A percentile compares a stretch with the other conserved stretches of the same genome.
phyloP scores from a whole-genome alignment of 345 rosid species.

The Dipteronia dyeriana region DNA sequence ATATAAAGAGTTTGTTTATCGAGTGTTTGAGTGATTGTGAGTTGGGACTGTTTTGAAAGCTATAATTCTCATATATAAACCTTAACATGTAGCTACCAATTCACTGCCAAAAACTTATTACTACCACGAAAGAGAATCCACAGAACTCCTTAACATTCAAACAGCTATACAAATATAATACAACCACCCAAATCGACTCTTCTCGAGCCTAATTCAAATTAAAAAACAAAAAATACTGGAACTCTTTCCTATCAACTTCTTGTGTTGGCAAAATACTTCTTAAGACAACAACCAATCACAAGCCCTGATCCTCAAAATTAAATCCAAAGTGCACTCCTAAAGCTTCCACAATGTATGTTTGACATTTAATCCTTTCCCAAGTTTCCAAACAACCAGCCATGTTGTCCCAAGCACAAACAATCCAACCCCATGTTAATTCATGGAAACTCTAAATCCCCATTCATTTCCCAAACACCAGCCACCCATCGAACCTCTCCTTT shows the following conservation, averaged over 20 bases:
- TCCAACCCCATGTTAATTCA: not conserved
- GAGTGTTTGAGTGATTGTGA: not conserved
- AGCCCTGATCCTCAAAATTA: not conserved
- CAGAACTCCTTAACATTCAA: not conserved
- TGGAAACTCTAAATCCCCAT: not conserved
- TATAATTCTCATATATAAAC: not conserved
- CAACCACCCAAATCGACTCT: not conserved
- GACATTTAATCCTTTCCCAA: not conserved
- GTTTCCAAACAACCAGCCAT: not conserved
- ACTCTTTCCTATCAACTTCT: not conserved
- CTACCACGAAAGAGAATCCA: constrained; percentile 1
- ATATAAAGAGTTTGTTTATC: too few species aligned
- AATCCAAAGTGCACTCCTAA: not conserved
- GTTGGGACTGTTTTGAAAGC: not conserved
- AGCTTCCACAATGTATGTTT: not conserved
- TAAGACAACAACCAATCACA: not conserved
- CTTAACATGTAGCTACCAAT: not conserved
- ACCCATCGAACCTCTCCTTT: not conserved
- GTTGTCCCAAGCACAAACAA: not conserved
- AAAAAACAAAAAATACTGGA: not conserved
- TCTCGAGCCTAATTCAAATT: not conserved
- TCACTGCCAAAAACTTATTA: not conserved
- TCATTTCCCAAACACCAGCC: not conserved
- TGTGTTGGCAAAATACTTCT: not conserved
- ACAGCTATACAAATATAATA: not conserved